These are phyloP conservation scores for Ophiostoma pallidulum DNA, from an alignment of 2,329 filamentous ascomycete genomes.

Conservation along the genomic window DNA sequence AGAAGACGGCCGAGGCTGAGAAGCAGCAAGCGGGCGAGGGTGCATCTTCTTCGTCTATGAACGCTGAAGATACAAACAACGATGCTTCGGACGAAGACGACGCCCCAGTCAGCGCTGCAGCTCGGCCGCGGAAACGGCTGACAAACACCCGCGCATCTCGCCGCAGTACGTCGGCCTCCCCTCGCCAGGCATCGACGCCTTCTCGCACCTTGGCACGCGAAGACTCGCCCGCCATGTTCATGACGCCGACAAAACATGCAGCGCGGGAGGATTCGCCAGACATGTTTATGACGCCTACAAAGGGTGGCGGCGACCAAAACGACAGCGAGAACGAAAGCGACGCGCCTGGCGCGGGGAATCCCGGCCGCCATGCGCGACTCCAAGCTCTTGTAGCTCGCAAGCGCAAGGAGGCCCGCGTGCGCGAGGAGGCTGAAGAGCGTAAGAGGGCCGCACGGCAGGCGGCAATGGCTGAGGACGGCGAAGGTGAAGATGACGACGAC, in stretches of 20 bases:
- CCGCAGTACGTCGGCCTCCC: slow-evolving; percentile 12
- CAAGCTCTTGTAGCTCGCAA: slow-evolving; percentile 65
- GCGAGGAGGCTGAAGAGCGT: slow-evolving; percentile 49
- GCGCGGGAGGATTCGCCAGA: slow-evolving; percentile 34
- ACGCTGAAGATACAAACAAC: slow-evolving; percentile 10
- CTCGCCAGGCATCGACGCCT: not conserved
- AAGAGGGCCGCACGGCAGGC: slow-evolving; percentile 36
- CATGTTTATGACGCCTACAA: slow-evolving; percentile 48
- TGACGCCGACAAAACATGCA: slow-evolving; percentile 12
- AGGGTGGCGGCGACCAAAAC: slow-evolving; percentile 21
- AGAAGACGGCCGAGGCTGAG: slow-evolving; percentile 21
- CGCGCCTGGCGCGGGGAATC: slow-evolving; percentile 35
- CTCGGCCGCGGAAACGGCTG: slow-evolving; percentile 24
- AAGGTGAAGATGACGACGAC: slow-evolving; percentile 29
- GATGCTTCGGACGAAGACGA: slow-evolving; percentile 24
- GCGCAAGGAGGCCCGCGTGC: slow-evolving; percentile 58
- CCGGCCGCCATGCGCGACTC: slow-evolving; percentile 50
- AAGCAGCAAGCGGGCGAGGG: slow-evolving; percentile 12
- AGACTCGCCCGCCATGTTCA: slow-evolving; percentile 12
- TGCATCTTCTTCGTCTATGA: slow-evolving; percentile 17
- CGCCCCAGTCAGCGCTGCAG: slow-evolving; percentile 27
- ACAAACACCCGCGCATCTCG: slow-evolving; percentile 19
- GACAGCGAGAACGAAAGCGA: slow-evolving; percentile 31
- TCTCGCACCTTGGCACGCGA: not conserved
- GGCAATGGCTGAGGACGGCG: slow-evolving; percentile 22